Evolutionary conservation across 805 yeast species (phyloP), one percentile per base, ranked within the genome.

Genomic region (Sugiyamaella floridensis): DNA sequence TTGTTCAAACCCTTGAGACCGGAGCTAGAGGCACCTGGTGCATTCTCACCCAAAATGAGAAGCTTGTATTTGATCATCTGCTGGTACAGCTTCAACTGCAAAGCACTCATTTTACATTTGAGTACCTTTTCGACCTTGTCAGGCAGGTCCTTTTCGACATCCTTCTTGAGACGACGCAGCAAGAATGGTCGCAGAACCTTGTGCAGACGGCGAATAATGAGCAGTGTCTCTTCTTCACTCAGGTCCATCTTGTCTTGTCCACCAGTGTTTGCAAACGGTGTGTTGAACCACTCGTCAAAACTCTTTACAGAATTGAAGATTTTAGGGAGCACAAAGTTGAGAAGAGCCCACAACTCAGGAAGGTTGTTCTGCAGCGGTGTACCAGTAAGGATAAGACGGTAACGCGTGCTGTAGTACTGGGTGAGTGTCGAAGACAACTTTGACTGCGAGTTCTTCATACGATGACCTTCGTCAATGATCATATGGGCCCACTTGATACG

Each of bases 381-480:
- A 75, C 99, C 99, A 1, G 99, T 92, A 63, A 92, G 75, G 72
- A 92, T 92, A 62, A 92, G 78, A 63, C 99, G 76, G 69, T 89
- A 84, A 60, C 85, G 88, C 47, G 96, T 81, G 61, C 84, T 90
- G 64, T 92, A 92, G 65, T 78, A 83, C 56, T 85, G 85, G 1
- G 90, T 84, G 63, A 92, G 77, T 1, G 98, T 93, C 57, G 75
- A 80, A 1, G 96, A 86, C 53, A 92, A 75, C 67, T 92, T 92
- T 8, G 97, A 89, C 62, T 85, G 84, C 0, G 96, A 75, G 70
- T 92, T 92, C 70, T 92, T 92, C 97, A 92, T 89, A 69, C 99
- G 82, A 67, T 92, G 99, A 66, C 99, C 99, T 74, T 92, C 99
- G 73, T 92, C 99, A 56, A 92, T 92, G 58, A 92, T 89, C 97